Percentiles rank a stretch among this genome's conserved stretches.
Evolutionary conservation across 2,329 filamentous ascomycete genomes (phyloP).

Genomic region (Trichoderma koningiopsis): DNA sequence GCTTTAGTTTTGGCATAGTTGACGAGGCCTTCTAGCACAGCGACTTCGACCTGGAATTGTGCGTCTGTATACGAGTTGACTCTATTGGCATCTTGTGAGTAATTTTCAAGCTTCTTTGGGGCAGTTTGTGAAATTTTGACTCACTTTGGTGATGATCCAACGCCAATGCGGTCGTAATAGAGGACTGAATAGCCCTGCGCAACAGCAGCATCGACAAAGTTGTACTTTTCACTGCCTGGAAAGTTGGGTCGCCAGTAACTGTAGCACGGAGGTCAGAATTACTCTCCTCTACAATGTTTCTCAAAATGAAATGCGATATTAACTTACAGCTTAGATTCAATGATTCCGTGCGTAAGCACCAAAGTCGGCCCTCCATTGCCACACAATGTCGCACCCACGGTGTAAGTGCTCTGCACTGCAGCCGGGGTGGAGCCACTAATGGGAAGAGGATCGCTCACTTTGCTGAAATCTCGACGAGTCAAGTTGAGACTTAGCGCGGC

Average conservation of each 20-base stretch:
- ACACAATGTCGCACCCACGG: background rate
- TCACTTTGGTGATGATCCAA: slow-evolving; percentile 11
- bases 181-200: slow-evolving; percentile 12
- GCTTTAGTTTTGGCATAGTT: slow-evolving; percentile 12
- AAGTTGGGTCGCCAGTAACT: slow-evolving; percentile 9
- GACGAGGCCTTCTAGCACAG: slow-evolving; percentile 11
- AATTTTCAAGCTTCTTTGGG: background rate
- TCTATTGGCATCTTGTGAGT: background rate
- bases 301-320: background rate
- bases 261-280: background rate
- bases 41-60: slow-evolving; percentile 19
- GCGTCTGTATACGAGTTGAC: slow-evolving; percentile 13
- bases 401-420: slow-evolving; percentile 7
- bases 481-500: slow-evolving; percentile 14
- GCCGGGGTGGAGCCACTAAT: background rate
- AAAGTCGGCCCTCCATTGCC: slow-evolving; percentile 14
- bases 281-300: background rate
- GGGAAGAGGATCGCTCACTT: background rate
- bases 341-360: slow-evolving; percentile 4
- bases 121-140: background rate
- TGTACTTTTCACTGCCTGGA: background rate
- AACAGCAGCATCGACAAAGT: slow-evolving; percentile 3
- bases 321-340: slow-evolving; percentile 13
- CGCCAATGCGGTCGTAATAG: slow-evolving; percentile 16
- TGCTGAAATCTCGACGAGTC: background rate